Percentiles rank a stretch among this genome's conserved stretches.
Evolutionary conservation across 148 eudicot genomes (phyloP).

Genomic region (Rhododendron molle): DNA sequence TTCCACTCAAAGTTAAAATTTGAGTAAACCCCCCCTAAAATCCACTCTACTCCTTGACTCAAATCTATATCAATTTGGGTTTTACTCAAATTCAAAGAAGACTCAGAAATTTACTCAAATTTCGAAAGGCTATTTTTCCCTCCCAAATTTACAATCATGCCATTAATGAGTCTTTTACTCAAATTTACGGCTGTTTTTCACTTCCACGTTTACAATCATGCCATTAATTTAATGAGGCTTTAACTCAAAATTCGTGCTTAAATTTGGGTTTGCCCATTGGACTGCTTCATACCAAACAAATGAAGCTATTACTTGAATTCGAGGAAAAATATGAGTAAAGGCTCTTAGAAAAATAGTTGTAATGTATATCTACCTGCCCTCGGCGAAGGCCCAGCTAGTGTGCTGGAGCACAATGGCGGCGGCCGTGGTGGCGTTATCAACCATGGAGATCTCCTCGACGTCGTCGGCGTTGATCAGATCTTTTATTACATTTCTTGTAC

Average conservation of each 20-base stretch:
- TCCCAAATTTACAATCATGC: not conserved
- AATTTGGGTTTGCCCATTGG: not conserved
- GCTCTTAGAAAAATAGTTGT: not conserved
- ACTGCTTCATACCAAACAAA: not conserved
- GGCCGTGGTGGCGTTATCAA: slow-evolving; percentile 96
- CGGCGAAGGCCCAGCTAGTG: slow-evolving; percentile 52
- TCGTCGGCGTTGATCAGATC: slow-evolving; percentile 66
- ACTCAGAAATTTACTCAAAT: not conserved
- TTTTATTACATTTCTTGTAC: slow-evolving; percentile 43
- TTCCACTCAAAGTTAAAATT: not conserved
- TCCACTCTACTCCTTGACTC: not conserved
- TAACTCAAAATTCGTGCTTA: not conserved
- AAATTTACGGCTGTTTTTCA: too few species aligned
- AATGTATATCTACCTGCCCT: slow-evolving; percentile 12
- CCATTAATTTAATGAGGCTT: not conserved
- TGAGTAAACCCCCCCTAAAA: not conserved
- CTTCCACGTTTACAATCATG: not conserved
- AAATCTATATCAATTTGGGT: not conserved
- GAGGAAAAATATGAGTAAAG: too few species aligned
- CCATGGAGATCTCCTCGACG: slow-evolving; percentile 67
- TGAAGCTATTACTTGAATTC: not conserved
- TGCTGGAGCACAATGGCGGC: slow-evolving; percentile 83
- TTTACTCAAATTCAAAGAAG: not conserved
- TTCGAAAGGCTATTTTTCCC: too few species aligned
- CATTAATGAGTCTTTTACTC: not conserved